These are phyloP conservation scores for Amesomyces nigricolor DNA, from an alignment of 2,329 filamentous ascomycete species.

Conservation along the genomic window DNA sequence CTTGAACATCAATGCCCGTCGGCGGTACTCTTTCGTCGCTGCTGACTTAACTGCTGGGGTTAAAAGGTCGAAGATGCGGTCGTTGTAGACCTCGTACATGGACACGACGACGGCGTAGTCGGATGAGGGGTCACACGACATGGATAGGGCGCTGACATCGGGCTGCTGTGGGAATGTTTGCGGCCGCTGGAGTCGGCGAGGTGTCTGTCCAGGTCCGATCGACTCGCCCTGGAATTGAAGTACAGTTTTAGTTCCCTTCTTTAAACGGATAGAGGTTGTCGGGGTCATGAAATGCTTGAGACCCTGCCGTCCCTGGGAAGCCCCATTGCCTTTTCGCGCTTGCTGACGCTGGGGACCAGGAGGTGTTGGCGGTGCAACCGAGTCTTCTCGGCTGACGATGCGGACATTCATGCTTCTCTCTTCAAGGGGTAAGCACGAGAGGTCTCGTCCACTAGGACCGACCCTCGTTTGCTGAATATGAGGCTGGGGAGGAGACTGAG, in stretches of 20 bases:
- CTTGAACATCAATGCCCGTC: slow-evolving; percentile 87
- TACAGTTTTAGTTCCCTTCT: slow-evolving; percentile 42
- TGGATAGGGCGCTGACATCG: slow-evolving; percentile 63
- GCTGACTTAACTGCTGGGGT: slow-evolving; percentile 56
- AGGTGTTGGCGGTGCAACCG: slow-evolving; percentile 18
- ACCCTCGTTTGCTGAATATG: slow-evolving; percentile 28
- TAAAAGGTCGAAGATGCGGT: slow-evolving; percentile 91
- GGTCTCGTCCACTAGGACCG: slow-evolving; percentile 1
- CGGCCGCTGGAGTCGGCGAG: slow-evolving; percentile 59
- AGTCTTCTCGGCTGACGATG: slow-evolving; percentile 35
- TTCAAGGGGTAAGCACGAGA: slow-evolving; percentile 20
- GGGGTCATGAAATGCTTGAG: slow-evolving; percentile 40
- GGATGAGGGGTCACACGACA: slow-evolving; percentile 60
- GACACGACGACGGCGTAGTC: slow-evolving; percentile 88
- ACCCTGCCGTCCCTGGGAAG: neutral
- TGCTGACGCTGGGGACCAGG: slow-evolving; percentile 6
- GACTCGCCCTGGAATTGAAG: slow-evolving; percentile 43
- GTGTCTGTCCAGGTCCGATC: slow-evolving; percentile 46
- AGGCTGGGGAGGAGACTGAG: slow-evolving; percentile 27
- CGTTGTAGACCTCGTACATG: slow-evolving; percentile 99
- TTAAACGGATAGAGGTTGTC: slow-evolving; percentile 42
- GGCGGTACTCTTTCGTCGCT: slow-evolving; percentile 62
- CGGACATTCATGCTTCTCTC: slow-evolving; percentile 40
- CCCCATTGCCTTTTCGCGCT: neutral
- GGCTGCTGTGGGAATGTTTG: slow-evolving; percentile 69